Evolutionary conservation across 1,284 basidiomycete genomes (phyloP), one percentile per base, ranked within the genome.

Genomic region (Naganishia cerealis): DNA sequence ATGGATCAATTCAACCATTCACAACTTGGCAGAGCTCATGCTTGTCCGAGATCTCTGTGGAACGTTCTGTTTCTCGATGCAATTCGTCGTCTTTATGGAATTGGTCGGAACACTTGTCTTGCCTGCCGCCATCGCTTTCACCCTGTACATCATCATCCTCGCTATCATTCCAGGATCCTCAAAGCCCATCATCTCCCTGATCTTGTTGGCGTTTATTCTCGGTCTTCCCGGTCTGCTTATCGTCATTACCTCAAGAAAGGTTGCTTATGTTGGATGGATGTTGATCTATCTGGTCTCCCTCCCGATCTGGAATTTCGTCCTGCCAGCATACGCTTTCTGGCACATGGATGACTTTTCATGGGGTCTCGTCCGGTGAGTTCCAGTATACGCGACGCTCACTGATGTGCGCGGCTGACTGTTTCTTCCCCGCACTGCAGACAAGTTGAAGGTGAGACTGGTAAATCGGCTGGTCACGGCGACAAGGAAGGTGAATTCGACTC

Each of bases 321-420:
- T 97, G 12, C 94, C 94, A 1, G 88, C 91, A 1, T 98, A 97
- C 81, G 86, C 94, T 42, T 99, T 92, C 83, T 98, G 94, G 94
- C 94, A 98, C 81, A 97, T 99, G 80, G 95, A 99, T 78, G 96
- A 99, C 84, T 99, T 99, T 82, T 93, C 91, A 21, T 99, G 95
- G 95, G 96, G 96, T 82, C 90, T 95, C 26, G 55, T 57, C 42
- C 48, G 55, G 55, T 67, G n/a, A 33, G 65, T 66, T n/a, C 3
- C 24, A 9, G 0, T 16, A 33, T 53, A 18, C 12, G 0, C 2
- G 2, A 12, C 4, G 42, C 6, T 36, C 21, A 15, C 12, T 15
- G 33, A 15, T 6, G 12, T 16, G 15, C 15, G 48, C 33, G 43
- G 29, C 57, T 43, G 15, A 40, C 12, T 24, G 16, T 48, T 24